Percentiles rank a stretch among this genome's conserved stretches.
Conservation (phyloP, 2,329 filamentous ascomycete genomes). For the Pleomassaria siparia region DNA sequence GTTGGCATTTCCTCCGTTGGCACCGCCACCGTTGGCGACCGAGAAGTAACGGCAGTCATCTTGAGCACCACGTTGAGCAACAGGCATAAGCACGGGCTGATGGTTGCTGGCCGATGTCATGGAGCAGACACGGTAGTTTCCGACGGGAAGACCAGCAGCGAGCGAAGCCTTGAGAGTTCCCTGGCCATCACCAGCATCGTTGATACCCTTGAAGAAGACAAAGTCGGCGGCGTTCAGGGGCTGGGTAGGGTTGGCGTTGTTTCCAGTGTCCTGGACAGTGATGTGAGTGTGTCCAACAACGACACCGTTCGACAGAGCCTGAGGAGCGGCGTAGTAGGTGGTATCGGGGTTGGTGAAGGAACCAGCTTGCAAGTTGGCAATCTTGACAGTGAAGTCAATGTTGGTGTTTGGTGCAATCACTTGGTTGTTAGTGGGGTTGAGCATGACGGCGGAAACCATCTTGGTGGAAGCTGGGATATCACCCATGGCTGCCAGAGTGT, state of each 20-base stretch:
- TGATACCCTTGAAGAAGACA: constrained; percentile 62
- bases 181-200: constrained; percentile 52
- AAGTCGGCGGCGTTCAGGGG: constrained; percentile 50
- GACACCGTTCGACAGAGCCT: constrained; percentile 45
- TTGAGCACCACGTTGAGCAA: constrained; percentile 57
- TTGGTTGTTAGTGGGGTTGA: constrained; percentile 48
- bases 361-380: constrained; percentile 54
- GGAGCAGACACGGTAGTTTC: constrained; percentile 55
- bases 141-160: constrained; percentile 50
- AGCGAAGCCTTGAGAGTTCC: constrained; percentile 51
- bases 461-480: constrained; percentile 53
- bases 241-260: constrained; percentile 36
- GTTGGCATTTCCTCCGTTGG: constrained; percentile 32
- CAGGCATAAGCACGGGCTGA: constrained; percentile 61
- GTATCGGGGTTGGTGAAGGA: constrained; percentile 56
- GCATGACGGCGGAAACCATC: constrained; percentile 60
- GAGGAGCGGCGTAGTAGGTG: constrained; percentile 60
- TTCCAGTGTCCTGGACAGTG: constrained; percentile 53
- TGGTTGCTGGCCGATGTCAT: constrained; percentile 56
- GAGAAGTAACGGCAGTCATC: too few species aligned
- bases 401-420: constrained; percentile 42
- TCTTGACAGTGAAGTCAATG: constrained; percentile 54
- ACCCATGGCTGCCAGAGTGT: constrained; percentile 52
- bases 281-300: constrained; percentile 55
- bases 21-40: too few species aligned